Evolutionary conservation across 1,284 basidiomycete genomes (phyloP).

Genomic region (Malassezia yamatoensis): DNA sequence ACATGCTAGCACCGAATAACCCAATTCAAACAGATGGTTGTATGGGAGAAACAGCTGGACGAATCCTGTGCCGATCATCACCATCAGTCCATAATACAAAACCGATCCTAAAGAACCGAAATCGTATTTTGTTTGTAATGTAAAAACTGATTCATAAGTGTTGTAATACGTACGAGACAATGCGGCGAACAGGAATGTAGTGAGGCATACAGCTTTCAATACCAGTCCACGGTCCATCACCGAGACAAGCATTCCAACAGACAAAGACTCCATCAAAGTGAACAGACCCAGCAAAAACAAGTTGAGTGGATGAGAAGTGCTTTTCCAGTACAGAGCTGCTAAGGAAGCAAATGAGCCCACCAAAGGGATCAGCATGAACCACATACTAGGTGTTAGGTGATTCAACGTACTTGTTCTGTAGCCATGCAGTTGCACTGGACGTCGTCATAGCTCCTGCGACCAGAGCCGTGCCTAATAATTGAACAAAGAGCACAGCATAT

Average conservation of each 20-base stretch:
- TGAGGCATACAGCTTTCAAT: conserved; percentile 76
- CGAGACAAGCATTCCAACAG: conserved; percentile 65
- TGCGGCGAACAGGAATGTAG: conserved; percentile 73
- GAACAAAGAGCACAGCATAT: conserved; percentile 37
- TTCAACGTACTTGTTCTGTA: conserved; percentile 24
- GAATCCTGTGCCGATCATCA: conserved; percentile 49
- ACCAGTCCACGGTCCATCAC: conserved; percentile 67
- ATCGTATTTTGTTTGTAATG: conserved; percentile 61
- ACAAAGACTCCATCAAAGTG: conserved; percentile 32
- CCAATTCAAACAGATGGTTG: conserved; percentile 61
- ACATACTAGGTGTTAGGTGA: conserved; percentile 13
- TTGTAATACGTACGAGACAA: conserved; percentile 46
- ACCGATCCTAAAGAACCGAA: conserved; percentile 74
- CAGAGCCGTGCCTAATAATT: conserved; percentile 37
- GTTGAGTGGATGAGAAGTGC: conserved; percentile 72
- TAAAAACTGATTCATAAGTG: conserved; percentile 59
- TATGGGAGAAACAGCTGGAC: conserved; percentile 73
- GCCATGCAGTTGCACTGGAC: conserved; percentile 23
- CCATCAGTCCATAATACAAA: conserved; percentile 59
- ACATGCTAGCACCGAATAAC: conserved; percentile 66
- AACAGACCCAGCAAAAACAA: conserved; percentile 61
- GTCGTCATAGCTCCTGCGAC: conserved; percentile 33
- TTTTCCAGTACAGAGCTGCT: conserved; percentile 71
- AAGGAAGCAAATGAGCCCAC: conserved; percentile 66
- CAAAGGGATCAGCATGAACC: conserved; percentile 53